A percentile compares a stretch with the other conserved stretches of the same genome.
Conservation (phyloP, 441 rosid species). For the Gossypium gossypioides region DNA sequence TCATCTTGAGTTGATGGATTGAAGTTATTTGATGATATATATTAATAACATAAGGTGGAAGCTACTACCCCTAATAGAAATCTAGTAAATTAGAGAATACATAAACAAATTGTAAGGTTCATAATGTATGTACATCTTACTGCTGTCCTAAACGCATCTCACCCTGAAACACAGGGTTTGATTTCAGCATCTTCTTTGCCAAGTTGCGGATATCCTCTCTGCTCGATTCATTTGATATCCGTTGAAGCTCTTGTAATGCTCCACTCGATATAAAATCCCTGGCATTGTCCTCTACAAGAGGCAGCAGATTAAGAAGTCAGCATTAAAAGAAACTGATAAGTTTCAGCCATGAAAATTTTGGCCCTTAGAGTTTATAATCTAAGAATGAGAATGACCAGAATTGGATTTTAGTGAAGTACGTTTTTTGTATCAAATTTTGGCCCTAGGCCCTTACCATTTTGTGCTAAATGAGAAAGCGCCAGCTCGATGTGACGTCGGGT, state of each 20-base stretch:
- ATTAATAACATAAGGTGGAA: background rate
- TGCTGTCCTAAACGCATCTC: constrained; percentile 15
- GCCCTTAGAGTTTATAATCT: background rate
- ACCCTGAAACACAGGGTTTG: constrained; percentile 38
- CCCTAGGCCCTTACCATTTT: constrained; percentile 48
- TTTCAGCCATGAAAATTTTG: background rate
- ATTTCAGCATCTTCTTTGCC: constrained; percentile 70
- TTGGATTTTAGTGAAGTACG: too few relatives aligned
- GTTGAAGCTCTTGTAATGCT: constrained; percentile 47
- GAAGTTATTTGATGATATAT: background rate
- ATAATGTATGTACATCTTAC: constrained; percentile 8
- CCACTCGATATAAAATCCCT: constrained; percentile 56
- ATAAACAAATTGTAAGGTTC: background rate
- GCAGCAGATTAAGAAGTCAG: background rate
- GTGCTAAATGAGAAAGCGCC: constrained; percentile 89
- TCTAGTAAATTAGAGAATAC: background rate
- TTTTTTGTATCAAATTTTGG: too few relatives aligned
- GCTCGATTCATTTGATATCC: constrained; percentile 70
- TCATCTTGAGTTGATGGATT: background rate
- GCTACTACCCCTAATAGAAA: background rate
- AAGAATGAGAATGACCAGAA: too few relatives aligned
- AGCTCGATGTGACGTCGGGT: constrained; percentile 79
- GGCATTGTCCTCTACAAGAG: constrained; percentile 57
- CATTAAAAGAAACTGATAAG: background rate
- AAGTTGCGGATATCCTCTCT: constrained; percentile 83